These are phyloP conservation scores for Eucalyptus sp. DNA, from an alignment of 345 rosid species.

Conservation along the genomic window DNA sequence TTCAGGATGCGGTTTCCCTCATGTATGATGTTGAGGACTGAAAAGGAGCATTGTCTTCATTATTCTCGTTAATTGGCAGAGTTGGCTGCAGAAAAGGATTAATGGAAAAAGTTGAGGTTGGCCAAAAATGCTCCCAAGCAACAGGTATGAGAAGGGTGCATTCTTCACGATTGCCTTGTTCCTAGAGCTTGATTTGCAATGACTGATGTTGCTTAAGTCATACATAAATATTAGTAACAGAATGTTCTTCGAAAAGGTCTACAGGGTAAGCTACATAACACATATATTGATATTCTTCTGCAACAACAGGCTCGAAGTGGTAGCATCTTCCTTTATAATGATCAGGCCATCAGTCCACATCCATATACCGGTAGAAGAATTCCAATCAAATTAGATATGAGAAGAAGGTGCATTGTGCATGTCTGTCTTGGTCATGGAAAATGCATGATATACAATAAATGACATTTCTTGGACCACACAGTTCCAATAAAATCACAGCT, in stretches of 20 bases:
- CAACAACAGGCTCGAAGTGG: background rate
- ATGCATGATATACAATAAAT: background rate
- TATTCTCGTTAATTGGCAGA: background rate
- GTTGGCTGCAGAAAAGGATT: background rate
- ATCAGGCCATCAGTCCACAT: background rate
- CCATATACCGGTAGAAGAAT: background rate
- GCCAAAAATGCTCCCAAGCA: background rate
- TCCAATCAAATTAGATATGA: background rate
- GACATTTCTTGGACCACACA: background rate
- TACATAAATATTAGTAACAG: background rate
- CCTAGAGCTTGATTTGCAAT: background rate
- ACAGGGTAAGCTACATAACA: background rate
- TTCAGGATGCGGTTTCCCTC: constrained; percentile 9
- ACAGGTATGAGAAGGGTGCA: background rate
- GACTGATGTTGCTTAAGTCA: background rate
- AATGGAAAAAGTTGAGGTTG: background rate
- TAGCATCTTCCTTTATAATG: background rate
- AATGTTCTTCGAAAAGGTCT: background rate
- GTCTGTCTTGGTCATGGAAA: background rate
- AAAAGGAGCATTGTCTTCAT: background rate
- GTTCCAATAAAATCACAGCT: background rate
- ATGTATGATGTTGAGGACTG: constrained; percentile 4
- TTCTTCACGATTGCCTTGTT: background rate
- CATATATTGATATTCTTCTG: background rate
- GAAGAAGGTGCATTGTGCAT: background rate